These are phyloP conservation scores for Cystoderma amianthinum DNA, from an alignment of 768 basidiomycete species.

Conservation along the genomic window DNA sequence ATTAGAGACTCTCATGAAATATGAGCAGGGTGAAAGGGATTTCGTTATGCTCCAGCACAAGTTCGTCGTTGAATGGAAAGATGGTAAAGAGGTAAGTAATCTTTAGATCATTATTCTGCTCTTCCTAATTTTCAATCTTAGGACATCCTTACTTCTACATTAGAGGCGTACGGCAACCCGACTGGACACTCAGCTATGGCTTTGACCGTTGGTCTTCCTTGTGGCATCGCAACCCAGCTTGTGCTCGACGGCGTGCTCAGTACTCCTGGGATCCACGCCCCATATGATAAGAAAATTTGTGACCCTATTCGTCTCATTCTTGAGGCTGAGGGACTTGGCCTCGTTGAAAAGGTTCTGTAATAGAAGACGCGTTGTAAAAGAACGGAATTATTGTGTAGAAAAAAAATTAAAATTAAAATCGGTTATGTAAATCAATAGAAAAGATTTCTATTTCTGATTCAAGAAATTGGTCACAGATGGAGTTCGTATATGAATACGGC, in stretches of 20 bases:
- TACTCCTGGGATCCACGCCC: constrained; percentile 75
- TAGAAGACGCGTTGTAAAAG: not conserved
- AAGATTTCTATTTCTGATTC: too few species aligned
- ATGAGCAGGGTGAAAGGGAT: constrained; percentile 86
- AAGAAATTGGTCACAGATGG: too few species aligned
- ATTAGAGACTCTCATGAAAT: constrained; percentile 89
- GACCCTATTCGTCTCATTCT: constrained; percentile 61
- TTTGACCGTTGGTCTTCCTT: constrained; percentile 84
- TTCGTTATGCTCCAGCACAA: constrained; percentile 98
- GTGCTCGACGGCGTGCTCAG: constrained; percentile 82
- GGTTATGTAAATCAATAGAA: too few species aligned
- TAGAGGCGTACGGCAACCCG: constrained; percentile 82
- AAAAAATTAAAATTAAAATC: too few species aligned
- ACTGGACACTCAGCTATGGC: constrained; percentile 89
- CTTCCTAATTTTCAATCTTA: constrained; percentile 13
- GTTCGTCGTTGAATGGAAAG: constrained; percentile 85
- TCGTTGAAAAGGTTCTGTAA: constrained; percentile 65
- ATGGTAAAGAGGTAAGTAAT: constrained; percentile 59
- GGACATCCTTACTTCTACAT: constrained; percentile 86
- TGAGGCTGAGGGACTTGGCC: constrained; percentile 70
- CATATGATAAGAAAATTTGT: constrained; percentile 83
- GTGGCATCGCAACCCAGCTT: constrained; percentile 89
- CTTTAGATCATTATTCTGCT: constrained; percentile 1
- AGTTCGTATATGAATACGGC: too few species aligned
- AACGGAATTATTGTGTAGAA: too few species aligned